These are phyloP conservation scores for Picea glauca DNA, from an alignment of 75 land plant genomes.

Conservation along the genomic window DNA sequence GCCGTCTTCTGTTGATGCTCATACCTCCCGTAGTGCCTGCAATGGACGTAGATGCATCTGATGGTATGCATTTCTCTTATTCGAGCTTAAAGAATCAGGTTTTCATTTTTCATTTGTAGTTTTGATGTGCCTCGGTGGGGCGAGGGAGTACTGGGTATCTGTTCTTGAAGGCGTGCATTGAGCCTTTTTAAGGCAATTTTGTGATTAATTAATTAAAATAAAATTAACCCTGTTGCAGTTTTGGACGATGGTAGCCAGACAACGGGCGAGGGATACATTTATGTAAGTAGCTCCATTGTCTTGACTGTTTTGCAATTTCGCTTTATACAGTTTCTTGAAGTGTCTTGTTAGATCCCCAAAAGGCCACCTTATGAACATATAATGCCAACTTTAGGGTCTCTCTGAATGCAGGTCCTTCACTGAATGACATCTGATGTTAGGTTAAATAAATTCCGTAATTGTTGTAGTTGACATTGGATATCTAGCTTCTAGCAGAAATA, in stretches of 20 bases:
- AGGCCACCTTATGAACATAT: background rate
- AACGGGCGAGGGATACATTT: slow-evolving; percentile 65
- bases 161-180: no score
- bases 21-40: slow-evolving; percentile 83
- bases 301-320: no score
- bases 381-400: background rate
- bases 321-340: background rate
- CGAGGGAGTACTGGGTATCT: no score
- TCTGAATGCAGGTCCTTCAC: background rate
- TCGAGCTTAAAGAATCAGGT: background rate
- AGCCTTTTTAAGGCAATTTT: no score
- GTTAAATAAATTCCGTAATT: background rate
- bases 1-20: slow-evolving; percentile 66
- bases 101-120: background rate
- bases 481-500: background rate
- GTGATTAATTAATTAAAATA: no score
- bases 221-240: slow-evolving; percentile 38
- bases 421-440: background rate
- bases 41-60: slow-evolving; percentile 83
- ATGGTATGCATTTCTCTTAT: slow-evolving; percentile 35
- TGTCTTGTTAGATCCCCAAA: background rate
- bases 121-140: background rate
- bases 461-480: slow-evolving; percentile 1
- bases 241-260: slow-evolving; percentile 53
- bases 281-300: slow-evolving; percentile 39